These are phyloP conservation scores for Tylopilus sp. DNA, from an alignment of 768 basidiomycete species.

Conservation along the genomic window DNA sequence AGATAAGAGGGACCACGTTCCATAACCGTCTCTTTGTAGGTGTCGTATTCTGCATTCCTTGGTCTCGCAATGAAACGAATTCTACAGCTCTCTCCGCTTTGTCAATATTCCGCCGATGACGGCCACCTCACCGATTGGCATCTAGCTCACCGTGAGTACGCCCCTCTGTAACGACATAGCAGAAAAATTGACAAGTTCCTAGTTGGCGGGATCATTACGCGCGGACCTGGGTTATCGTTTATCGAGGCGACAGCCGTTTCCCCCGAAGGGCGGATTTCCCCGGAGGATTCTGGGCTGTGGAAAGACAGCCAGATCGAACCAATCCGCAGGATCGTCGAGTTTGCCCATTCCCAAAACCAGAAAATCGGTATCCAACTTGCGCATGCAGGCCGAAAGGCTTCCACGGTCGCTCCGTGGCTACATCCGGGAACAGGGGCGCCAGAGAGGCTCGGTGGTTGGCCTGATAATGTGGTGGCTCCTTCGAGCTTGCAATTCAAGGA, in stretches of 20 bases:
- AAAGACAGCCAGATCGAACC: constrained; percentile 50
- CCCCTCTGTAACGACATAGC: not conserved
- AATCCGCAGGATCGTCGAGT: constrained; percentile 54
- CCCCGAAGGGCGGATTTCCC: constrained; percentile 61
- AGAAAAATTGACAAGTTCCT: not conserved
- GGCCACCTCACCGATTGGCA: constrained; percentile 57
- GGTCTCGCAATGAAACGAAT: not conserved
- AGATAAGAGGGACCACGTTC: constrained; percentile 49
- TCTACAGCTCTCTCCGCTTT: constrained; percentile 48
- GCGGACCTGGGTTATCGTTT: constrained; percentile 54
- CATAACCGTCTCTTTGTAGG: constrained; percentile 55
- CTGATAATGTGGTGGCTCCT: constrained; percentile 54
- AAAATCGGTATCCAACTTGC: constrained; percentile 73
- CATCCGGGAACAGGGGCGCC: constrained; percentile 32
- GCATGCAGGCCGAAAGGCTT: constrained; percentile 77
- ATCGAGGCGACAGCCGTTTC: constrained; percentile 67
- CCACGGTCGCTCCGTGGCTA: constrained; percentile 62
- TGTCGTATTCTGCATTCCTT: not conserved
- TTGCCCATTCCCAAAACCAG: constrained; percentile 68
- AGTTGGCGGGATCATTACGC: constrained; percentile 45
- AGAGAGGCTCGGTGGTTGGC: constrained; percentile 46
- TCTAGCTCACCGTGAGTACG: constrained; percentile 40
- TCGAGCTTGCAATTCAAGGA: constrained; percentile 45
- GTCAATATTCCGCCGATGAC: constrained; percentile 58
- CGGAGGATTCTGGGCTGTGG: constrained; percentile 66